Conservation (phyloP, 1,284 basidiomycete species). For the Wallemia hederae region DNA sequence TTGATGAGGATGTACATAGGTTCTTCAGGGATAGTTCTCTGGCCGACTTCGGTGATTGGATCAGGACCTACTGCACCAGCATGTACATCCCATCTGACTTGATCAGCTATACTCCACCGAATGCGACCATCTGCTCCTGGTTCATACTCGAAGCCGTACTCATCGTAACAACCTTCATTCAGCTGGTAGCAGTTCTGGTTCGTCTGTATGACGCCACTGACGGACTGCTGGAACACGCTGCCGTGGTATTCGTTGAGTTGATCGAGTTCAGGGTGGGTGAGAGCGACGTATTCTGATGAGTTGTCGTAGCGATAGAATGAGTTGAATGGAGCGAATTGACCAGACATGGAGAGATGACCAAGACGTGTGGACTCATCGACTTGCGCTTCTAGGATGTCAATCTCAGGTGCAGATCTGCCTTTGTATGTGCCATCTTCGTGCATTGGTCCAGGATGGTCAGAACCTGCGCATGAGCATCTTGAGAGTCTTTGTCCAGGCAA, state of each 20-base stretch:
- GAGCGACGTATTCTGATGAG: neutral
- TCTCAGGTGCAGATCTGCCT: conserved; percentile 32
- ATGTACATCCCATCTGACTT: conserved; percentile 17
- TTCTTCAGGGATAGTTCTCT: conserved; percentile 48
- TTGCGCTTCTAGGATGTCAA: conserved; percentile 18
- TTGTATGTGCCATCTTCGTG: conserved; percentile 10
- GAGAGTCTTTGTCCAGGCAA: conserved; percentile 18
- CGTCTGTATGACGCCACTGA: neutral
- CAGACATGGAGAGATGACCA: neutral
- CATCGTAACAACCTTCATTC: neutral
- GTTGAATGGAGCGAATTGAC: conserved; percentile 1
- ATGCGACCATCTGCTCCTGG: conserved; percentile 22
- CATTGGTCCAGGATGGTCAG: conserved; percentile 33
- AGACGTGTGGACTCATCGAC: neutral
- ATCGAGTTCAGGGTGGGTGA: neutral
- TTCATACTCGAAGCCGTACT: neutral
- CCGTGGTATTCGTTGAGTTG: neutral
- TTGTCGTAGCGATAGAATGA: neutral
- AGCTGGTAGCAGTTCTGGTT: neutral
- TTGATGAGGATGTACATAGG: conserved; percentile 20
- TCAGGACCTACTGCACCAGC: conserved; percentile 28
- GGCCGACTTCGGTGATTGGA: conserved; percentile 30
- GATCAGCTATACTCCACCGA: conserved; percentile 45
- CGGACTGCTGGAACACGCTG: neutral
- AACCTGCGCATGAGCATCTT: conserved; percentile 21